Evolutionary conservation across 805 yeast species (phyloP).

Genomic region (Starmerella bombicola): DNA sequence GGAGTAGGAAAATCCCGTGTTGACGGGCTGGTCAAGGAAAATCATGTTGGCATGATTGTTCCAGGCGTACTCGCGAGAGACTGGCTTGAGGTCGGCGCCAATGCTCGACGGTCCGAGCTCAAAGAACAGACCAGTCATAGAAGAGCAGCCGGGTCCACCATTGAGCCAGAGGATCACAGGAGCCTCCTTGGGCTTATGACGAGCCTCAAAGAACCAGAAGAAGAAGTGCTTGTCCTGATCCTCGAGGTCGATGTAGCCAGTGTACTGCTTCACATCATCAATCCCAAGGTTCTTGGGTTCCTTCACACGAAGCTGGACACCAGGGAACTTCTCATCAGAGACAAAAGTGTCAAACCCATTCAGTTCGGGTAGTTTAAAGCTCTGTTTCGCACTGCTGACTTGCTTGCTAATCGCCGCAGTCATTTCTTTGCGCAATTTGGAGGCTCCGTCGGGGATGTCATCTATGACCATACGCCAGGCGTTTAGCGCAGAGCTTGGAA

Average conservation of each 20-base stretch:
- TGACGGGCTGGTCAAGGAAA: conserved; percentile 80
- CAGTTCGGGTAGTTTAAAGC: conserved; percentile 5
- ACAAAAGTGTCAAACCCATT: conserved; percentile 13
- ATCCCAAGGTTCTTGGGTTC: conserved; percentile 60
- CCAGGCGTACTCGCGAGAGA: conserved; percentile 69
- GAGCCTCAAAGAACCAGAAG: conserved; percentile 73
- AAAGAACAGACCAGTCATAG: conserved; percentile 73
- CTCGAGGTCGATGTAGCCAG: conserved; percentile 74
- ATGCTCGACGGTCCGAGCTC: conserved; percentile 77
- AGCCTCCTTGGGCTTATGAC: conserved; percentile 76
- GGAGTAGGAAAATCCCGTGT: conserved; percentile 68
- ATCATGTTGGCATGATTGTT: conserved; percentile 73
- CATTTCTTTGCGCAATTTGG: conserved; percentile 21
- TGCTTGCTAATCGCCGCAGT: conserved; percentile 11
- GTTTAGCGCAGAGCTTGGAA: conserved; percentile 24
- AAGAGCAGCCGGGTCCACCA: conserved; percentile 93
- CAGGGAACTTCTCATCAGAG: conserved; percentile 16
- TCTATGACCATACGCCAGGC: conserved; percentile 26
- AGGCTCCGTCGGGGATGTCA: conserved; percentile 24
- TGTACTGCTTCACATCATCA: conserved; percentile 68
- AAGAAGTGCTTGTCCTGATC: conserved; percentile 80
- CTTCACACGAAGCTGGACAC: conserved; percentile 44
- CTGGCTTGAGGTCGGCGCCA: conserved; percentile 46
- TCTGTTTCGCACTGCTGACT: conserved; percentile 5
- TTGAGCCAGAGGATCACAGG: conserved; percentile 81